These are phyloP conservation scores for Talaromyces ruber DNA, from an alignment of 495 filamentous ascomycete genomes.

Conservation along the genomic window DNA sequence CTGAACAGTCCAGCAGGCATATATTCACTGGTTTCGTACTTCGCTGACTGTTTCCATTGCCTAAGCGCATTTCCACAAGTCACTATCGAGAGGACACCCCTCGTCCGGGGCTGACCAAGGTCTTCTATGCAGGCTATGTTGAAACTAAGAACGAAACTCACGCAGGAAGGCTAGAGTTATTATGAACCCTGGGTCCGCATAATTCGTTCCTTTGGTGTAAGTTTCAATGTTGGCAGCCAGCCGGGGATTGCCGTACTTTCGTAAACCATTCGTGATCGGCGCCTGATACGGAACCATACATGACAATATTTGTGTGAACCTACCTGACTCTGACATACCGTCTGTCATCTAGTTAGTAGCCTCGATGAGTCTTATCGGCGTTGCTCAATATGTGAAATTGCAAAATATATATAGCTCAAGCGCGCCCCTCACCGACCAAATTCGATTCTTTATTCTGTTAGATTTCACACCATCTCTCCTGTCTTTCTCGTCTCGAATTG, in stretches of 20 bases:
- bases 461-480: neutral
- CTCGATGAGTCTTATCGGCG: neutral
- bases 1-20: too few species aligned
- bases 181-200: neutral
- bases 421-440: neutral
- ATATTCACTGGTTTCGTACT: too few species aligned
- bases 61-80: too few species aligned
- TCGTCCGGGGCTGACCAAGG: too few species aligned
- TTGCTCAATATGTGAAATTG: neutral
- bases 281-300: neutral
- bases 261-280: neutral
- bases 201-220: neutral
- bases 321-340: neutral
- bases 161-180: neutral
- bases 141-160: neutral
- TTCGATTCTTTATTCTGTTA: neutral
- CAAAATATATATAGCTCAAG: constrained; percentile 2
- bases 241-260: neutral
- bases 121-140: neutral
- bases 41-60: too few species aligned
- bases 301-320: neutral
- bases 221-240: neutral
- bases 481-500: neutral
- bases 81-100: too few species aligned
- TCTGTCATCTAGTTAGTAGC: neutral